Evolutionary conservation across 768 basidiomycete species (phyloP).

Genomic region (Cubamyces lactineus): DNA sequence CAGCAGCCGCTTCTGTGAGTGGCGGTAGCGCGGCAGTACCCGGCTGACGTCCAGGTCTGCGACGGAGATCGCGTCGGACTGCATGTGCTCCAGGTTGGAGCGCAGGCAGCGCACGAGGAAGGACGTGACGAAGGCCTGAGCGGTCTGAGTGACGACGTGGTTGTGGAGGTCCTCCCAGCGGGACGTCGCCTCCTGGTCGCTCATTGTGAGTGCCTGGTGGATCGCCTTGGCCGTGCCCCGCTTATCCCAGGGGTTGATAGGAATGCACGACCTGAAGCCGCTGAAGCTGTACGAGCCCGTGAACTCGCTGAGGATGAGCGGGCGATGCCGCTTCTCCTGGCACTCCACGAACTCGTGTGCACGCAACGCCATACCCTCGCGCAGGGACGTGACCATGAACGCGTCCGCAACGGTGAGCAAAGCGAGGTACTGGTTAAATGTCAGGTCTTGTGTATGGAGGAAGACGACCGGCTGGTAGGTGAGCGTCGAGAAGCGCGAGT

Average conservation of each 20-base stretch:
- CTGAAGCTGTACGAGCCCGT: slow-evolving; percentile 86
- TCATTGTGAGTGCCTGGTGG: slow-evolving; percentile 76
- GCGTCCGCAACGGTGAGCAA: slow-evolving; percentile 82
- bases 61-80: slow-evolving; percentile 40
- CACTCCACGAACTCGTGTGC: slow-evolving; percentile 88
- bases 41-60: slow-evolving; percentile 47
- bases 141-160: slow-evolving; percentile 86
- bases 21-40: slow-evolving; percentile 70
- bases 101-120: slow-evolving; percentile 79
- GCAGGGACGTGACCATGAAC: slow-evolving; percentile 80
- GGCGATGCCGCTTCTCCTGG: slow-evolving; percentile 68
- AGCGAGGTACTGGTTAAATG: slow-evolving; percentile 85
- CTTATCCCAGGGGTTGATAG: slow-evolving; percentile 85
- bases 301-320: slow-evolving; percentile 85
- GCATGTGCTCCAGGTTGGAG: slow-evolving; percentile 68
- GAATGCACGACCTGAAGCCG: slow-evolving; percentile 85
- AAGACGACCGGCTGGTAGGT: slow-evolving; percentile 90
- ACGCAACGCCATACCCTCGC: slow-evolving; percentile 87
- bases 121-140: slow-evolving; percentile 78
- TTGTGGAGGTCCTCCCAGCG: slow-evolving; percentile 88
- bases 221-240: slow-evolving; percentile 86
- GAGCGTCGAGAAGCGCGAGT: slow-evolving; percentile 79
- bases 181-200: slow-evolving; percentile 65
- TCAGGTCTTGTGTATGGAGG: slow-evolving; percentile 81
- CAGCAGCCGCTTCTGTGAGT: slow-evolving; percentile 65